Conservation (phyloP, 305 asterid species). For the Plantago rigida region DNA sequence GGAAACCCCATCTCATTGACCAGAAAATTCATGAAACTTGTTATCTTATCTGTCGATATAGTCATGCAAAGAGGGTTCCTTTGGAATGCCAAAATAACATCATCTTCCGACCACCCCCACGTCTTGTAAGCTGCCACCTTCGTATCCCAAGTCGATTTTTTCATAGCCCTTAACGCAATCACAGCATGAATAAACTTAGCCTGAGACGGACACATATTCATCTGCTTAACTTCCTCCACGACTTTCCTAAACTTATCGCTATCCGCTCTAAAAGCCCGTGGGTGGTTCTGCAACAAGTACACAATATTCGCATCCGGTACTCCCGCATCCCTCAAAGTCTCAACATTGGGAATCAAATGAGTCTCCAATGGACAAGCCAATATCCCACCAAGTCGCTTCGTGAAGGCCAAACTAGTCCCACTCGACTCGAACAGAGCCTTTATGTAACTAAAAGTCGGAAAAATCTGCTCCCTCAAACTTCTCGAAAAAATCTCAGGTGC, state of each 20-base stretch:
- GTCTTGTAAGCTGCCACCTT: constrained; percentile 25
- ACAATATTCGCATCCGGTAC: constrained; percentile 21
- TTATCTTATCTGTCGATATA: constrained; percentile 22
- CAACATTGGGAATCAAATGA: constrained; percentile 21
- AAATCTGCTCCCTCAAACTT: constrained; percentile 27
- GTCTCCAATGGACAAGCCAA: constrained; percentile 5
- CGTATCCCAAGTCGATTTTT: constrained; percentile 20
- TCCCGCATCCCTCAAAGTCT: constrained; percentile 26
- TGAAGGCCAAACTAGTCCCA: constrained; percentile 6
- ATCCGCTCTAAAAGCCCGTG: constrained; percentile 14
- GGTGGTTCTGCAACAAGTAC: constrained; percentile 13
- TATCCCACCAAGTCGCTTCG: constrained; percentile 11
- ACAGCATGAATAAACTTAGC: constrained; percentile 17
- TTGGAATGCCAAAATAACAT: constrained; percentile 27
- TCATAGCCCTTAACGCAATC: constrained; percentile 17
- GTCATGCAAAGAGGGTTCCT: constrained; percentile 23
- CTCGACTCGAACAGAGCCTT: constrained; percentile 24
- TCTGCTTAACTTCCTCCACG: constrained; percentile 25
- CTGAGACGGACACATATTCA: constrained; percentile 17
- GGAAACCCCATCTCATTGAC: constrained; percentile 25
- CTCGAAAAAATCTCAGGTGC: constrained; percentile 17
- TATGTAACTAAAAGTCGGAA: constrained; percentile 25
- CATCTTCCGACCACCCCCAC: constrained; percentile 34
- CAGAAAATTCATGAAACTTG: constrained; percentile 16
- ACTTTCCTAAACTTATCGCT: constrained; percentile 3